Base-by-base conservation (phyloP, 495 filamentous ascomycete genomes). In the Sphaerosporella brunnea region DNA sequence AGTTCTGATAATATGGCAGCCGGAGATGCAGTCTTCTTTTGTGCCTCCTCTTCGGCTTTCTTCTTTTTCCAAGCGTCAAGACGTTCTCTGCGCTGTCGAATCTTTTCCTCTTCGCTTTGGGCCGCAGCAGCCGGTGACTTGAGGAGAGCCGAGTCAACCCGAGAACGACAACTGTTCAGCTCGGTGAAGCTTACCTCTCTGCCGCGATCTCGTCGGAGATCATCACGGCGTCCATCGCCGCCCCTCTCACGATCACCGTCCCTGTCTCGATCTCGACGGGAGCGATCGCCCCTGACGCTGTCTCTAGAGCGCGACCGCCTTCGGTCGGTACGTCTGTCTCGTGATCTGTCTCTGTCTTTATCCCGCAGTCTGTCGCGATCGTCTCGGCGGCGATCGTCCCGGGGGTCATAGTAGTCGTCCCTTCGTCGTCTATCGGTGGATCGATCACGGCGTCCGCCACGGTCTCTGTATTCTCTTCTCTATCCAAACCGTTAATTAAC, bases 51-150 rank as follows among this genome's bases (percentile, higher is more conserved):
- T 30, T 82, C 84, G 15, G 73, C 74, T 51, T 84, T 80, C 55
- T 92, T 90, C 61, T 81, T 77, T 63, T 92, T 93, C 85, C 86
- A 93, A 52, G 84, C 83, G 62, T 87, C 82, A 25, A 93, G 62
- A 51, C 85, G 88, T 23, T 85, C 83, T 26, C 87, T 69, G 42
- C 82, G 68, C 60, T 92, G 83, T 37, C 77, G 81, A 58, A 85
- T 82, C 59, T 90, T 88, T 34, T 90, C 80, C 46, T 81, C 80
- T 50, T 87, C 84, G 15, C 79, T 74, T 55, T 48, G 43, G 24
- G 68, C 64, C 45, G 71, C 56, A 42, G 71, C 59, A 30, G 68
- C 65, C 47, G 79, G 68, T 15, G 75, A 67, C 25, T 65, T 69
- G 67, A 23, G 61, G 54, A 52, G 67, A 67, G n/a, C n/a, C n/a